Base-by-base conservation (phyloP, 2,329 filamentous ascomycete species). In the Penicillium sp. region DNA sequence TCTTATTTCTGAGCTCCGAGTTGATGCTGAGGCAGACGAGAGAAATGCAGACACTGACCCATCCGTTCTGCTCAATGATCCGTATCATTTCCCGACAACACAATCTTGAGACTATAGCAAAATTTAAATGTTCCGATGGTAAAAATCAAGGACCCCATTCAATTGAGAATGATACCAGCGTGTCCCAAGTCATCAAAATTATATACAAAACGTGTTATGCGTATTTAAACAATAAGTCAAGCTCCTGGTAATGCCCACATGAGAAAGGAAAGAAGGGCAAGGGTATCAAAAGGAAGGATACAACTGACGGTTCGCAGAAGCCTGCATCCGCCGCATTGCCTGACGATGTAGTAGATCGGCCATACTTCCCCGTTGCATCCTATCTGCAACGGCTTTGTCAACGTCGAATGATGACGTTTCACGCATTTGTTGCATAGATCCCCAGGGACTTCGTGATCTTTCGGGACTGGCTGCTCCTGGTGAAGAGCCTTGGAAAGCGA, bases 251-350 rank as follows among this genome's bases (percentile, higher is more conserved):
- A 47, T 50, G 29, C 27, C 45, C 44, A n/a, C 47, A 50, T 41
- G 12, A 40, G 46, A 52, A 32, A 51, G 37, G 44, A 50, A 37
- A 32, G 35, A 49, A 46, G 47, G 44, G 10, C 29, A 18, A 50
- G 52, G 54, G 56, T 57, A 43, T 38, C 29, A 43, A 43, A 37
- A 27, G 7, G 4, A 46, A 38, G 47, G 40, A 46, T 58, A 63
- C 23, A 61, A 52, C 40, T 58, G 59, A 41, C 64, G 68, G 54
- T 79, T 80, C 0, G 78, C 80, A 42, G 72, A 69, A 12, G 77
- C 77, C 66, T 95, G 90, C 84, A 96, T 87, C 66, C 78, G 84
- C 55, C 87, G 78, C 80, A 96, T 79, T 1, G 86, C 88, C 55
- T 91, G 86, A 18, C 86, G 79, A 67, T 96, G 91, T 20, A 84